Conservation (phyloP, 495 filamentous ascomycete species). For the Hypoxylon trugodes region DNA sequence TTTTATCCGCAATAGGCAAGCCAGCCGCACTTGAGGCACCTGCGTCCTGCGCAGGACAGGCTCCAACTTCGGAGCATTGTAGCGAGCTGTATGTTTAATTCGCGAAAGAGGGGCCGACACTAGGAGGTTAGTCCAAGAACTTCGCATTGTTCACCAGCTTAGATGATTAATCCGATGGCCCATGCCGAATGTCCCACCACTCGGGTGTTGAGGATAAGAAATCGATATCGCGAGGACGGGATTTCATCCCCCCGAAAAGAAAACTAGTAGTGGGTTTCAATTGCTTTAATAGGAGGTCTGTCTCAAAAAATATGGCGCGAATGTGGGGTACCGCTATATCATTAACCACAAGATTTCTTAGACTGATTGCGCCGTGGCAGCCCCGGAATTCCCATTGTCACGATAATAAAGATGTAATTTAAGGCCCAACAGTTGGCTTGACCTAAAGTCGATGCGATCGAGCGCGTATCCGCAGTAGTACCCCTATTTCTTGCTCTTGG, state of each 20-base stretch:
- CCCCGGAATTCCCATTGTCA: no score
- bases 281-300: background rate
- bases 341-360: background rate
- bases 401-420: no score
- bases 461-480: no score
- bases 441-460: no score
- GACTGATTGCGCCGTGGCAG: no score
- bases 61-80: conserved; percentile 18
- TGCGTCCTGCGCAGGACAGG: background rate
- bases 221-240: conserved; percentile 19
- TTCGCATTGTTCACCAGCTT: background rate
- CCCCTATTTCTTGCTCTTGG: conserved; percentile 28
- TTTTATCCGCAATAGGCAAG: conserved; percentile 27
- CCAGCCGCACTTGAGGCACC: background rate
- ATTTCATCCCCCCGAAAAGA: conserved; percentile 30
- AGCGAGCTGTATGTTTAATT: background rate
- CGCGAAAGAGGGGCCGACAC: conserved; percentile 26
- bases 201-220: conserved; percentile 17
- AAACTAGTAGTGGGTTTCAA: background rate
- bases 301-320: background rate
- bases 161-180: conserved; percentile 30
- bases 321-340: background rate
- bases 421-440: no score
- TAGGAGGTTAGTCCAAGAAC: conserved; percentile 12
- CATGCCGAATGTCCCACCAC: conserved; percentile 41